A percentile compares a stretch with the other conserved stretches of the same genome.
Evolutionary conservation across 23 red algal genomes (phyloP).

Genomic region (Chondrus crispus): DNA sequence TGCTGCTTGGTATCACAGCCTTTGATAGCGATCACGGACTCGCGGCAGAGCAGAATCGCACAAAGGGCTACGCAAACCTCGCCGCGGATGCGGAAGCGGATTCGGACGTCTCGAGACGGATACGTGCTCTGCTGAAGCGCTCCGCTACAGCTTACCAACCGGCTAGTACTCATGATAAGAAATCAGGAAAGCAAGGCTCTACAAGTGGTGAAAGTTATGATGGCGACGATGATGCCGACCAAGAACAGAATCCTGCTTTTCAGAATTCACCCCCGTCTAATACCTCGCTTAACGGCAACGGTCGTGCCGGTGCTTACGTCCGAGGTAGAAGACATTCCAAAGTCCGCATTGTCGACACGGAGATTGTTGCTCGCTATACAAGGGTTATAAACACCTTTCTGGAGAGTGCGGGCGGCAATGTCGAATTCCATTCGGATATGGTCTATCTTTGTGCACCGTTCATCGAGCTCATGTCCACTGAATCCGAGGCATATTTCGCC

Average conservation of each 20-base stretch:
- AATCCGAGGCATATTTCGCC: constrained; percentile 68
- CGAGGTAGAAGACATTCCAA: background rate
- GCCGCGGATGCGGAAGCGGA: constrained; percentile 3
- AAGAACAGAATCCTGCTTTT: background rate
- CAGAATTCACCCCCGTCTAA: background rate
- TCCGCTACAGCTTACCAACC: constrained; percentile 12
- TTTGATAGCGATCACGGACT: constrained; percentile 61
- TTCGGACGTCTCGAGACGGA: constrained; percentile 2
- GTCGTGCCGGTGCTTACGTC: background rate
- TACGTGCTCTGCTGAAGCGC: constrained; percentile 28
- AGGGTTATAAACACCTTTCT: constrained; percentile 33
- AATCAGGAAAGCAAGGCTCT: constrained; percentile 20
- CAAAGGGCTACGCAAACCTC: background rate
- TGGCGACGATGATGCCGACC: background rate
- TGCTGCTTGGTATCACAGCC: constrained; percentile 72
- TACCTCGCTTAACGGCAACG: background rate
- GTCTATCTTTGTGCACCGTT: constrained; percentile 76
- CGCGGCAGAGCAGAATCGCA: constrained; percentile 12
- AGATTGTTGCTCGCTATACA: background rate
- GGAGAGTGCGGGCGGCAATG: background rate
- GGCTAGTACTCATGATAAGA: background rate
- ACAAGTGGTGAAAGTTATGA: constrained; percentile 39
- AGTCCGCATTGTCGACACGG: background rate
- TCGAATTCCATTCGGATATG: constrained; percentile 59
- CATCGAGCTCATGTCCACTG: constrained; percentile 56